These are phyloP conservation scores for Puccinia polysora DNA, from an alignment of 1,284 basidiomycete genomes.

Conservation along the genomic window DNA sequence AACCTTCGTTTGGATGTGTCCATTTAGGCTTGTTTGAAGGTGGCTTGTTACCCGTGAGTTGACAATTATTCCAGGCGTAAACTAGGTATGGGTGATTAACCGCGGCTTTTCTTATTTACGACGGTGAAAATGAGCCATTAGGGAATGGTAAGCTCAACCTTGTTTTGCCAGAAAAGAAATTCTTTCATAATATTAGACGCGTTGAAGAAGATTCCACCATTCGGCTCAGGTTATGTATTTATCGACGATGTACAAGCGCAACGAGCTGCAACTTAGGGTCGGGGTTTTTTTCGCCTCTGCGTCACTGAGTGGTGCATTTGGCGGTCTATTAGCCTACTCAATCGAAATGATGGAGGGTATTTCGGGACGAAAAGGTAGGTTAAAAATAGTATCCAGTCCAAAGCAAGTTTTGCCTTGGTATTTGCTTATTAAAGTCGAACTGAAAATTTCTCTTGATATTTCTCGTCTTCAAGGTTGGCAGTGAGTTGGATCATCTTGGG, in stretches of 20 bases:
- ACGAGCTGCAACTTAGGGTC: slow-evolving; percentile 41
- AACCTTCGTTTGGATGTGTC: too few relatives aligned
- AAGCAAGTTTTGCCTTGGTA: neutral
- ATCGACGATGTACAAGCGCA: slow-evolving; percentile 30
- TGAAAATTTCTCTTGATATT: neutral
- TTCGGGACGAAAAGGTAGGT: slow-evolving; percentile 28
- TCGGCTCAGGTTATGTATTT: slow-evolving; percentile 17
- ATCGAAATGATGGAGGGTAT: slow-evolving; percentile 44
- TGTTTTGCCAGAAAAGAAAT: neutral
- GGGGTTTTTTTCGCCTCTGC: slow-evolving; percentile 32
- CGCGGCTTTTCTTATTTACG: too few relatives aligned
- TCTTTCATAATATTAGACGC: neutral
- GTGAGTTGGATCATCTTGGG: neutral
- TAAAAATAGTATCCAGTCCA: neutral
- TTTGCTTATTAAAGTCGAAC: neutral
- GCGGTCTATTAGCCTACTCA: slow-evolving; percentile 43
- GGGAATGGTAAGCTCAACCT: slow-evolving; percentile 25
- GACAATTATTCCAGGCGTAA: too few relatives aligned
- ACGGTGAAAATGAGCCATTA: neutral
- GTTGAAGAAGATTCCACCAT: neutral
- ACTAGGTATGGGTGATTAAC: too few relatives aligned
- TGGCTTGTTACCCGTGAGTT: slow-evolving; percentile 27
- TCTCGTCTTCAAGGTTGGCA: slow-evolving; percentile 16
- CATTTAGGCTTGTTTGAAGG: slow-evolving; percentile 35
- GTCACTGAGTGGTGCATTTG: slow-evolving; percentile 40